Evolutionary conservation across 2,329 filamentous ascomycete genomes (phyloP), one percentile per base, ranked within the genome.

Genomic region (Fusarium sp.): DNA sequence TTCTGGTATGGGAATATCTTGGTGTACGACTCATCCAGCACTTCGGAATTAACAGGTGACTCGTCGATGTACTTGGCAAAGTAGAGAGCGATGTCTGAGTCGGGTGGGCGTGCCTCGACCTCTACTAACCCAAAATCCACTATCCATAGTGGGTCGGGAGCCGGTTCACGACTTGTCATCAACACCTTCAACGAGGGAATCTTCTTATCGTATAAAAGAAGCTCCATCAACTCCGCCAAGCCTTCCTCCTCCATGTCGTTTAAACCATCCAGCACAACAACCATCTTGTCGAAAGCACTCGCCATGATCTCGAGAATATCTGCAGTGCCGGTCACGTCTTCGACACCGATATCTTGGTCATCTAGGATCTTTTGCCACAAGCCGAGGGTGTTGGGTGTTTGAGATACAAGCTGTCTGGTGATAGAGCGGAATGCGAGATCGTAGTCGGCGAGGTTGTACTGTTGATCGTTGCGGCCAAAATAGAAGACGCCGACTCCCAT

Each of bases 301-400:
- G 10, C 3, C 1, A 43, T 5, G 5, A 10, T 12, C 3, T 27
- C 15, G 5, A 55, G 4, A 7, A 54, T 34, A 2, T n/a, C 4
- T 0, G 18, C 11, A 2, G 27, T 9, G 4, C 14, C 20, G 1
- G 12, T 9, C 12, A 40, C 1, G 12, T 22, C 29, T n/a, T 18
- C 25, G 1, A 11, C 14, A 1, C 16, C 42, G 10, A 24, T 10
- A 1, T 62, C 60, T 1, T 18, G 10, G 0, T n/a, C 4, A 2
- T n/a, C 12, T 1, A 16, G 0, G 5, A 55, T 15, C 1, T 8
- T 15, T 3, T 11, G 2, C 11, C 16, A 20, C 0, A 42, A 4
- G 0, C 9, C 2, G 22, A 54, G 32, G 1, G 14, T 2, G 1
- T 15, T 15, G 1, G 42, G 15, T 14, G 62, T 43, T 9, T 63